Base-by-base conservation (phyloP, 352 stramenopile species). In the Globisporangium recalcitrans region DNA sequence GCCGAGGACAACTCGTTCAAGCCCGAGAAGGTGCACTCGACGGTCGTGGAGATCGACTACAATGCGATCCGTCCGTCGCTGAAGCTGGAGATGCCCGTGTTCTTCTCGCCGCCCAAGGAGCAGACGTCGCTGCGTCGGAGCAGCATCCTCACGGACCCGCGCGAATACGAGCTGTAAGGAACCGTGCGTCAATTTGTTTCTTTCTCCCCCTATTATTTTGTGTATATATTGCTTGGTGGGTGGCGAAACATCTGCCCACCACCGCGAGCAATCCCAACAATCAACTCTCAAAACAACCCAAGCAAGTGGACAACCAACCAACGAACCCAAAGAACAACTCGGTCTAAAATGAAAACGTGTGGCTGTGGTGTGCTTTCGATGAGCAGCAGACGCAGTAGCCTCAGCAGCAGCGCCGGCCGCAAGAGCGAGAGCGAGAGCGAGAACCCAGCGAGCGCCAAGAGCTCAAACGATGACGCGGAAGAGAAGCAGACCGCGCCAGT, bases 81-180 rank as follows among this genome's bases (percentile, higher is more conserved):
- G 40, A 70, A 76, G 34, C 58, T 79, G 26, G 81, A 83, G 31
- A 77, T 89, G 74, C 82, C 82, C 38, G 71, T 87, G 38, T 91
- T 91, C 65, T 85, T 91, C 66, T 74, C 74, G 40, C 71, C 78
- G 31, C 73, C 82, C 16, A 67, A 61, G 21, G 62, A 67, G 26
- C 52, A 73, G 29, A 60, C 63, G 26, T 70, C 78, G 26, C 60
- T 83, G 52, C 75, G 79, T 7, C 72, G 69, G 31, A 81, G 74
- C 56, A 77, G 63, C 46, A 69, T 82, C 56, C 58, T 80, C 49
- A 70, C 71, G 13, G 77, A 86, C 61, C 73, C 72, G 16, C 72
- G 62, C 51, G 77, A 86, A 66, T 86, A 86, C 71, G 77, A 86
- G 62, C 77, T 86, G 60, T 86, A 71, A 73, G 64, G 48, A 54